Evolutionary conservation across 768 basidiomycete species (phyloP).

Genomic region (Boletus sp.): DNA sequence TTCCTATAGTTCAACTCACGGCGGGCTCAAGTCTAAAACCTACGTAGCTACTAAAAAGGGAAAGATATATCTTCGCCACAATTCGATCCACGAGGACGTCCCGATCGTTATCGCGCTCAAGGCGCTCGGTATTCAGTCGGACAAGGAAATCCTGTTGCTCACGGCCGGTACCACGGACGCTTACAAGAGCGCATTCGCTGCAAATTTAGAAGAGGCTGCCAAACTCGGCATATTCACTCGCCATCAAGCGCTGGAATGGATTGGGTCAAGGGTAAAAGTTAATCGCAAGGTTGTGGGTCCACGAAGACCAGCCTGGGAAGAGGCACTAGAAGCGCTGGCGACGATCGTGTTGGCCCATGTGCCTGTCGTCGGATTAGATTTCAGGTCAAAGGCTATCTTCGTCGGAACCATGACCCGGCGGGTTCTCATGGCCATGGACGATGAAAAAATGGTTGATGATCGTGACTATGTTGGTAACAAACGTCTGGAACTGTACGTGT

Average conservation of each 20-base stretch:
- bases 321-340: constrained; percentile 94
- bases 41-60: constrained; percentile 95
- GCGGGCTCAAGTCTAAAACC: constrained; percentile 92
- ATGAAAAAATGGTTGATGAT: constrained; percentile 97
- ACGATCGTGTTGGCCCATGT: constrained; percentile 97
- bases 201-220: constrained; percentile 92
- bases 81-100: constrained; percentile 95
- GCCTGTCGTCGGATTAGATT: constrained; percentile 84
- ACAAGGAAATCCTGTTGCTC: constrained; percentile 94
- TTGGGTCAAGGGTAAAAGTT: constrained; percentile 89
- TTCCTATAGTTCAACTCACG: constrained; percentile 65
- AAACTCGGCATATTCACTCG: constrained; percentile 88
- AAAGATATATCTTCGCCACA: constrained; percentile 95
- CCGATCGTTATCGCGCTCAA: constrained; percentile 96
- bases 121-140: constrained; percentile 93
- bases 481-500: constrained; percentile 87
- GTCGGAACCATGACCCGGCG: constrained; percentile 96
- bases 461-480: constrained; percentile 99
- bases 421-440: constrained; percentile 94
- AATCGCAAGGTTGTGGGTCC: constrained; percentile 81
- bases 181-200: constrained; percentile 83
- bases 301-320: constrained; percentile 85
- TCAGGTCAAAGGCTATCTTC: constrained; percentile 92
- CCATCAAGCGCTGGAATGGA: constrained; percentile 92
- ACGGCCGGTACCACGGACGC: constrained; percentile 90